Evolutionary conservation across 352 stramenopile genomes (phyloP), one percentile per base, ranked within the genome.

Genomic region (Globisporangium mamillatum): DNA sequence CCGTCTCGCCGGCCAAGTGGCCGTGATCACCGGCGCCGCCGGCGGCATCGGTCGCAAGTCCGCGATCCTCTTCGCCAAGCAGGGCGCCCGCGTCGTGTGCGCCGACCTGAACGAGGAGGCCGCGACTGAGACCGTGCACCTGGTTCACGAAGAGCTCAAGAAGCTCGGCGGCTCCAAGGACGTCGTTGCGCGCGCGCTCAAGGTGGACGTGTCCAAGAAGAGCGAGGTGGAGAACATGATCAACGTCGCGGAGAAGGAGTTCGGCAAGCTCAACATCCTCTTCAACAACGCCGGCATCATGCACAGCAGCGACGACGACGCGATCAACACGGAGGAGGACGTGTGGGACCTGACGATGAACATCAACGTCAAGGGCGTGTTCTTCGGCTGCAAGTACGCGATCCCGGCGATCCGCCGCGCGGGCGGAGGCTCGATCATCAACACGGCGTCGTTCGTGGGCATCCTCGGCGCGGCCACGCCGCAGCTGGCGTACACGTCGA

Each of bases 221-320:
- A 63, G 50, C 16, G 81, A 94, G 56, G 85, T 89, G 66, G 82
- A 93, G 64, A 78, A 79, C 59, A 94, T 95, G 87, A 71, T 95
- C 56, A 74, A 84, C 25, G 52, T 88, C 64, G 84, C 88, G 12
- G 88, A 95, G 65, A 90, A 89, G 62, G 76, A 92, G 70, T 95
- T 94, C 64, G 88, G 88, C 50, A 77, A 77, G 20, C 67, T 95
- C 60, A 80, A 89, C 63, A 81, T 95, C 55, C 76, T 95, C 22
- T 95, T 95, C 76, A 95, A 95, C 79, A 95, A 95, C 71, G 88
- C 88, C 57, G 88, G 85, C 54, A 89, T 95, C 70, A 95, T 95
- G 88, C 85, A 93, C 75, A 84, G 72, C 68, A 73, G 79, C 60
- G 88, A 95, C 72, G 87, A 93, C 75, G 83, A 93, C 69, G 88